A percentile compares a stretch with the other conserved stretches of the same genome.
Evolutionary conservation across 768 basidiomycete genomes (phyloP).

Genomic region (Lactarius trivialis): DNA sequence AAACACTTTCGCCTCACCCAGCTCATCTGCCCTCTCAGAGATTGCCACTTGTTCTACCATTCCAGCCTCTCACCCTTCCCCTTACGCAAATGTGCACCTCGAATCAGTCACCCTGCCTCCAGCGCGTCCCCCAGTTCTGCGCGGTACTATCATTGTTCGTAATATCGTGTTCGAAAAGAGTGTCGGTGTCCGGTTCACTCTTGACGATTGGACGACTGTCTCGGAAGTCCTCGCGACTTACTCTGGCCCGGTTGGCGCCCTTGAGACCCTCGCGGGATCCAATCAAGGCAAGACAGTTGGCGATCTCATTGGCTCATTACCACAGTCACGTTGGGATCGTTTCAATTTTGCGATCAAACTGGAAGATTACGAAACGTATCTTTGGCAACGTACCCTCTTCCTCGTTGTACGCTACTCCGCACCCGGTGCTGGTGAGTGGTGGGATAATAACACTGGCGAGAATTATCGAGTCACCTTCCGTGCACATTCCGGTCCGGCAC

Average conservation of each 20-base stretch:
- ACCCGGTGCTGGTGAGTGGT: conserved; percentile 63
- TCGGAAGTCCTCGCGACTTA: conserved; percentile 62
- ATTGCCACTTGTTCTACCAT: conserved; percentile 30
- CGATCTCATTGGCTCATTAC: conserved; percentile 35
- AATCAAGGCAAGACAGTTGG: conserved; percentile 29
- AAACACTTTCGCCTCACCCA: conserved; percentile 25
- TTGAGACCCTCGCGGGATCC: conserved; percentile 25
- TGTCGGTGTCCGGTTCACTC: conserved; percentile 80
- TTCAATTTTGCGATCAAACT: conserved; percentile 55
- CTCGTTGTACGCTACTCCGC: conserved; percentile 51
- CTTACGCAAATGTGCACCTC: conserved; percentile 32
- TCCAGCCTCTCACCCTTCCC: conserved; percentile 30
- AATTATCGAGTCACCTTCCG: conserved; percentile 78
- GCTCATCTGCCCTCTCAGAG: conserved; percentile 24
- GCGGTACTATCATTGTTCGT: conserved; percentile 74
- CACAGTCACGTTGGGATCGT: conserved; percentile 29
- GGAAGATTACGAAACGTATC: conserved; percentile 55
- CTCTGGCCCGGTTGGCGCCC: conserved; percentile 36
- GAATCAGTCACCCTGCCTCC: conserved; percentile 36
- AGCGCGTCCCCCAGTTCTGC: conserved; percentile 39
- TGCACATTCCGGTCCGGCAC: conserved; percentile 16
- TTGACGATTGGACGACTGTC: conserved; percentile 92
- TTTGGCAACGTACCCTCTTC: conserved; percentile 50
- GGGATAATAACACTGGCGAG: conserved; percentile 81
- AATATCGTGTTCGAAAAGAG: conserved; percentile 85